Evolutionary conservation across 192 early-diverging fungal genomes (phyloP).

Genomic region (Paraglomus brasilianum): DNA sequence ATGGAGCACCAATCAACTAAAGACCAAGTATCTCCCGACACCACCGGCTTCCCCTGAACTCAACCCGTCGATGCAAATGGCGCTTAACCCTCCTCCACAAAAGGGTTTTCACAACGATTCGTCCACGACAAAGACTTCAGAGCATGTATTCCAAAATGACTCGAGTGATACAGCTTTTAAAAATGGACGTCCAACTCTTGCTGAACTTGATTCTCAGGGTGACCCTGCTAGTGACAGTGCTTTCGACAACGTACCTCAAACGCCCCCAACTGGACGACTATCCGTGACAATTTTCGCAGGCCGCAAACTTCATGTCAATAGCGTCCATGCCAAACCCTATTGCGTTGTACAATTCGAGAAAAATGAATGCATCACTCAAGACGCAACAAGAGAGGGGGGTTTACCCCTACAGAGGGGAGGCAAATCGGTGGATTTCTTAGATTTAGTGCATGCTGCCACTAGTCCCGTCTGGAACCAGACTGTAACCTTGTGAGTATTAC

Average conservation of each 20-base stretch:
- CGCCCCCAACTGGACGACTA: constrained; percentile 16
- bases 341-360: constrained; percentile 27
- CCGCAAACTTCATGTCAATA: constrained; percentile 26
- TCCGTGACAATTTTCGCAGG: constrained; percentile 25
- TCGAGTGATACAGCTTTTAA: too few relatives aligned
- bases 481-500: constrained; percentile 21
- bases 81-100: neutral
- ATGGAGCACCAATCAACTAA: constrained; percentile 5
- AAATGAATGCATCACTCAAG: constrained; percentile 23
- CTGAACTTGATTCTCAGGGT: neutral
- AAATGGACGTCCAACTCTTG: neutral
- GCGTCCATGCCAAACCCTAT: constrained; percentile 21
- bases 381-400: constrained; percentile 23
- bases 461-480: constrained; percentile 27
- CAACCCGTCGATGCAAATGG: neutral
- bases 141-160: neutral
- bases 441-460: constrained; percentile 27
- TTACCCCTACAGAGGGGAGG: neutral
- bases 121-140: neutral
- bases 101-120: neutral
- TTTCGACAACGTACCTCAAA: constrained; percentile 22
- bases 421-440: constrained; percentile 22
- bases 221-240: neutral
- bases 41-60: constrained; percentile 10
- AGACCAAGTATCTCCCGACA: neutral